Evolutionary conservation across 2,329 filamentous ascomycete genomes (phyloP).

Genomic region (Xylariaceae sp.): DNA sequence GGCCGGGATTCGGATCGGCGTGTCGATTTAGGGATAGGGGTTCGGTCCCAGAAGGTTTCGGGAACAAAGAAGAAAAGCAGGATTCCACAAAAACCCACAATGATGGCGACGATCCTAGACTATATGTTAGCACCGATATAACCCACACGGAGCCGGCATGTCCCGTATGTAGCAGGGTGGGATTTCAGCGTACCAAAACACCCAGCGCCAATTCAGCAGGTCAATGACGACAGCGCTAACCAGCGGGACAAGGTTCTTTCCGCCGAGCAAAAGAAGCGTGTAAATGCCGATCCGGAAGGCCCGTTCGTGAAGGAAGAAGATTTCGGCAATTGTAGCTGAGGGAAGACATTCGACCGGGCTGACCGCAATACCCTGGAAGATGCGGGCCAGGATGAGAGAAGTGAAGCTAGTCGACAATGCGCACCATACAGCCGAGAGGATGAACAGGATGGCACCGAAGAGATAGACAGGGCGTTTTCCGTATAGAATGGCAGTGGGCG

Average conservation of each 20-base stretch:
- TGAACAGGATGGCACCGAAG: constrained; percentile 68
- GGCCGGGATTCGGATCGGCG: constrained; percentile 38
- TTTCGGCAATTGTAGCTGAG: constrained; percentile 90
- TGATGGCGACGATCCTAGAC: constrained; percentile 69
- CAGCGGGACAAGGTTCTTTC: constrained; percentile 85
- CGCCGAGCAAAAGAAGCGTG: constrained; percentile 78
- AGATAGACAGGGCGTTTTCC: constrained; percentile 92
- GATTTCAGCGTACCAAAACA: constrained; percentile 62
- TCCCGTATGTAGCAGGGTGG: neutral
- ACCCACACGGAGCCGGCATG: constrained; percentile 2
- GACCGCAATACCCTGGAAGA: constrained; percentile 83
- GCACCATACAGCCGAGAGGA: constrained; percentile 75
- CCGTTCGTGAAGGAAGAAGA: constrained; percentile 91
- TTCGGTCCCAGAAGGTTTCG: constrained; percentile 92
- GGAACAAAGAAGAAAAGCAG: constrained; percentile 87
- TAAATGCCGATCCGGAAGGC: constrained; percentile 89
- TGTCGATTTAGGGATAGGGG: constrained; percentile 47
- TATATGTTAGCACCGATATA: constrained; percentile 1
- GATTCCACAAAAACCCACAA: constrained; percentile 64
- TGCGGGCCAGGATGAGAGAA: constrained; percentile 73
- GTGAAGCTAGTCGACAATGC: constrained; percentile 74
- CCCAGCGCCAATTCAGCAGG: constrained; percentile 77
- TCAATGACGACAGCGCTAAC: constrained; percentile 83
- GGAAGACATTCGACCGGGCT: constrained; percentile 90
- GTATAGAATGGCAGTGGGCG: constrained; percentile 83